phyloP scores from a whole-genome alignment of 192 early-diverging fungal species.

The Entrophospora sp. region DNA sequence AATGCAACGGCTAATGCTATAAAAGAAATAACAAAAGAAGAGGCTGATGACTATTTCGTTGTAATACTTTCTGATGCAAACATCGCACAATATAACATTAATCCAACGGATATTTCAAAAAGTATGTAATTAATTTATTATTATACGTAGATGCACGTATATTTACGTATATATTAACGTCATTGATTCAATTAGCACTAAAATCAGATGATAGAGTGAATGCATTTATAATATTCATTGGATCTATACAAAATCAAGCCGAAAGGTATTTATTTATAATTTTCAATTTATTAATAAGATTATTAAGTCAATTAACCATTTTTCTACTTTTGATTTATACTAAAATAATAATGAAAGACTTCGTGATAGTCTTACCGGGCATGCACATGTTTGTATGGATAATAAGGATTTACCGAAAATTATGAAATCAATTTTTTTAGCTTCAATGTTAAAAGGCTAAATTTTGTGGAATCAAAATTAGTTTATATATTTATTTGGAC shows the following conservation, averaged over 20 bases:
- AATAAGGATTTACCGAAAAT: slow-evolving; percentile 55
- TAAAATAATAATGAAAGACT: no score
- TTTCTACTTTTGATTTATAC: no score
- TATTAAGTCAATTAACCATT: no score
- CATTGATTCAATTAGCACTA: no score
- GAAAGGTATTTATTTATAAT: slow-evolving; percentile 33
- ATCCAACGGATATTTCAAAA: slow-evolving; percentile 54
- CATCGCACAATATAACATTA: slow-evolving; percentile 68
- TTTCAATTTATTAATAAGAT: neutral
- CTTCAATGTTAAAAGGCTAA: slow-evolving; percentile 47
- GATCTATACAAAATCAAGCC: slow-evolving; percentile 67
- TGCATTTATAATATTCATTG: slow-evolving; percentile 72
- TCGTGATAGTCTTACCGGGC: slow-evolving; percentile 40
- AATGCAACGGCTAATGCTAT: slow-evolving; percentile 55
- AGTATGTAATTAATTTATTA: no score
- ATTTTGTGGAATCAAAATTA: no score
- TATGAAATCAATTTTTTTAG: slow-evolving; percentile 52
- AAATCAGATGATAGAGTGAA: slow-evolving; percentile 65
- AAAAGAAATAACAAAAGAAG: slow-evolving; percentile 59
- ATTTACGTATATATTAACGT: no score
- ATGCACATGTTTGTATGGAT: slow-evolving; percentile 50
- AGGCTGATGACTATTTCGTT: slow-evolving; percentile 74
- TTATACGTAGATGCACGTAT: no score
- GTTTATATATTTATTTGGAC: no score
- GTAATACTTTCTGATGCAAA: slow-evolving; percentile 76